Percentiles rank a stretch among this genome's conserved stretches.
phyloP scores from a whole-genome alignment of 441 rosid genomes.

The Gossypium lobatum region DNA sequence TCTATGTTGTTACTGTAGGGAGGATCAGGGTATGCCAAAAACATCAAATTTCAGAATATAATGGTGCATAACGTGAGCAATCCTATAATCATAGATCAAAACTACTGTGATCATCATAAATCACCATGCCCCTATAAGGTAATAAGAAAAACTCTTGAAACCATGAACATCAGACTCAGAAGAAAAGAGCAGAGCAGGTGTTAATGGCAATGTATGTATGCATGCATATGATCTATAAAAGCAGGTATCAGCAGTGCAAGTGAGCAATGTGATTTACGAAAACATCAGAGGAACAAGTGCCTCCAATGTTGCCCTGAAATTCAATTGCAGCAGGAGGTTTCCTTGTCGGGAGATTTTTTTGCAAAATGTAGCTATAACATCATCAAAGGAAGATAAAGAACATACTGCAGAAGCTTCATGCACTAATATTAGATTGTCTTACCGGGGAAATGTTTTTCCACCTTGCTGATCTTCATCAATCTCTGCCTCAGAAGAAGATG shows the following conservation, averaged over 20 bases:
- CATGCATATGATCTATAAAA: background rate
- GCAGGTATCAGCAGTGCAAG: conserved; percentile 52
- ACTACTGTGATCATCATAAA: conserved; percentile 46
- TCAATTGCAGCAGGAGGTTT: conserved; percentile 42
- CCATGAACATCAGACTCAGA: background rate
- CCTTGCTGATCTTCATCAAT: conserved; percentile 20
- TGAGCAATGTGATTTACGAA: conserved; percentile 45
- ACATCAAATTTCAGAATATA: conserved; percentile 42
- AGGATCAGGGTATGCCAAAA: conserved; percentile 60
- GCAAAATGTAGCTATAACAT: conserved; percentile 28
- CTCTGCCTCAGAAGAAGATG: background rate
- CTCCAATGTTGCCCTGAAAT: conserved; percentile 40
- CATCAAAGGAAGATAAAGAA: background rate
- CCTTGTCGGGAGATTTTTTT: conserved; percentile 41
- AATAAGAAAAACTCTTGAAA: background rate
- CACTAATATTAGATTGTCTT: conserved; percentile 24
- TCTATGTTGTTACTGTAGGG: conserved; percentile 32
- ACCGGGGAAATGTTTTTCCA: conserved; percentile 32
- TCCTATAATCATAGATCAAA: conserved; percentile 59
- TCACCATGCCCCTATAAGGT: conserved; percentile 50
- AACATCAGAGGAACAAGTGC: conserved; percentile 56
- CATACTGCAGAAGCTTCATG: conserved; percentile 35
- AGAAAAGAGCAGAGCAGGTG: background rate
- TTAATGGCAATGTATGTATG: background rate
- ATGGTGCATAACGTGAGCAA: conserved; percentile 45